phyloP scores from a whole-genome alignment of 202 grass and related monocot species.

The Dendrocalamus latiflorus region DNA sequence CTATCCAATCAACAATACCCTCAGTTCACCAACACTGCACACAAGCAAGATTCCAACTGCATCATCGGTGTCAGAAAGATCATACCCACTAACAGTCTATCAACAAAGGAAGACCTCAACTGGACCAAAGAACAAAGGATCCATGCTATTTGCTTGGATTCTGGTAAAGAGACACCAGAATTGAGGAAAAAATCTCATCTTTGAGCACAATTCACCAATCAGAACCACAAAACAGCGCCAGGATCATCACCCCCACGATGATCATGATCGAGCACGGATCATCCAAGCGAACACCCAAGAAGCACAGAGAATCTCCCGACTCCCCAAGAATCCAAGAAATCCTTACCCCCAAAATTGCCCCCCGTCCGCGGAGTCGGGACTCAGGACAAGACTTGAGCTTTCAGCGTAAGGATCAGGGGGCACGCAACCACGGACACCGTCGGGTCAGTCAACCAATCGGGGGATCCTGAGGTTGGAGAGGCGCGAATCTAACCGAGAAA shows the following conservation, averaged over 20 bases:
- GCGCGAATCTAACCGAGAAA: slow-evolving; percentile 23
- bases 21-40: background rate
- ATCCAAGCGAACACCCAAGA: background rate
- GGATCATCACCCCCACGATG: too few relatives aligned
- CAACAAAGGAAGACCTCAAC: background rate
- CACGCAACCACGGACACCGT: background rate
- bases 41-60: slow-evolving; percentile 8
- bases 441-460: background rate
- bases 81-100: background rate
- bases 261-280: background rate
- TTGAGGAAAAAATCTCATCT: too few relatives aligned
- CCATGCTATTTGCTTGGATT: too few relatives aligned
- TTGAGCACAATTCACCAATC: too few relatives aligned
- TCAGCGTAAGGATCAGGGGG: background rate
- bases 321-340: too few relatives aligned
- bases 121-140: background rate
- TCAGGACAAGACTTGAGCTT: slow-evolving; percentile 5
- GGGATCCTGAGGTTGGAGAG: slow-evolving; percentile 5
- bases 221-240: too few relatives aligned
- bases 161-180: too few relatives aligned
- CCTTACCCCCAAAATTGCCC: slow-evolving; percentile 4
- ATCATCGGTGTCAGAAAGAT: slow-evolving; percentile 5
- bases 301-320: background rate
- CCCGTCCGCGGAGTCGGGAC: background rate
- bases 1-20: slow-evolving; percentile 17